These are phyloP conservation scores for Kurtzmaniella quercitrusa DNA, from an alignment of 1,139 yeast genomes.

Conservation along the genomic window DNA sequence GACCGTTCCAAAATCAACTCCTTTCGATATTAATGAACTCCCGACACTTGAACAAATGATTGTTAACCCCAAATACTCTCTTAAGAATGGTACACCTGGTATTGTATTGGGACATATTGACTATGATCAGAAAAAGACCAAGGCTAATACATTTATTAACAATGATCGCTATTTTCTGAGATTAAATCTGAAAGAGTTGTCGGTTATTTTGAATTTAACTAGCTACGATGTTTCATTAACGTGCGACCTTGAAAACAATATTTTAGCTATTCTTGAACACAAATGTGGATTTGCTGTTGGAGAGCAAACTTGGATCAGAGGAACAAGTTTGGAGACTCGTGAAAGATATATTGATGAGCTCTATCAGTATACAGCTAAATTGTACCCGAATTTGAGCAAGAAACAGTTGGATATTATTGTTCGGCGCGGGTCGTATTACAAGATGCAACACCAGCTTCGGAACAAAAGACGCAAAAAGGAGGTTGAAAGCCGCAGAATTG, in stretches of 20 bases:
- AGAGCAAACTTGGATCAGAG: conserved; percentile 77
- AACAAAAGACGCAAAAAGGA: conserved; percentile 48
- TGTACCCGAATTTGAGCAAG: conserved; percentile 47
- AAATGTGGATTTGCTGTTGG: conserved; percentile 69
- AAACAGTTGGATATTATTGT: conserved; percentile 64
- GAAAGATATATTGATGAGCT: conserved; percentile 46
- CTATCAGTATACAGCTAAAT: conserved; percentile 39
- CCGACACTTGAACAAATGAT: background rate
- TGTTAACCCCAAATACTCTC: background rate
- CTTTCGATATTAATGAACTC: background rate
- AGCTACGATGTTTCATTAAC: conserved; percentile 22
- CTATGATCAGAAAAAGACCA: background rate
- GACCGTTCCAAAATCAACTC: background rate
- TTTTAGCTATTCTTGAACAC: conserved; percentile 53
- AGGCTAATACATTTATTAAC: conserved; percentile 5
- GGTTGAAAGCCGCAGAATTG: background rate
- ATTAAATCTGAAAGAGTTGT: conserved; percentile 26
- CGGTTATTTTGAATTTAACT: conserved; percentile 22
- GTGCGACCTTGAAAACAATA: conserved; percentile 45
- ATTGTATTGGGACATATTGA: background rate
- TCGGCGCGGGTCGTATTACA: conserved; percentile 72
- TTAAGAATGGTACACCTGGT: background rate
- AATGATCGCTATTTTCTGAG: conserved; percentile 23
- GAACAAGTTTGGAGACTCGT: conserved; percentile 56
- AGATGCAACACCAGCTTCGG: conserved; percentile 77